Conservation (phyloP, 2,329 filamentous ascomycete species). For the Arthrobotrys megalospora region DNA sequence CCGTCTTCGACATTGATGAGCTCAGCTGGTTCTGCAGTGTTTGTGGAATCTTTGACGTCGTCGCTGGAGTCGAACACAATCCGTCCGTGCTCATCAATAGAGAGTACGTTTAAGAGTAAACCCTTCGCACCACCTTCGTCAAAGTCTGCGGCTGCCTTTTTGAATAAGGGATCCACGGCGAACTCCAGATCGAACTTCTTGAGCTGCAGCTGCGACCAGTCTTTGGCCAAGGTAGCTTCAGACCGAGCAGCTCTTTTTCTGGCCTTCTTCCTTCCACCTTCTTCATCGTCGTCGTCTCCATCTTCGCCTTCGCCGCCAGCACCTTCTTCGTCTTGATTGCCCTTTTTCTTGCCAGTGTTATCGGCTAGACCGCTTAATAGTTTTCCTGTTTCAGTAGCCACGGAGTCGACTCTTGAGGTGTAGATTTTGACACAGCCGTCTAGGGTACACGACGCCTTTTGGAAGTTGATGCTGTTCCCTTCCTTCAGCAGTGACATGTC, state of each 20-base stretch:
- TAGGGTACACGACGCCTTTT: constrained; percentile 96
- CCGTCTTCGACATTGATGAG: constrained; percentile 64
- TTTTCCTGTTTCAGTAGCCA: constrained; percentile 96
- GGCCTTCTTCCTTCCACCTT: constrained; percentile 75
- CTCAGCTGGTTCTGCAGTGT: constrained; percentile 65
- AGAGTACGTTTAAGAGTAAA: constrained; percentile 92
- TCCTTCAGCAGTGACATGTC: constrained; percentile 98
- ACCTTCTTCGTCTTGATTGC: constrained; percentile 76
- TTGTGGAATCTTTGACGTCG: constrained; percentile 75
- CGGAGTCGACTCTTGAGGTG: constrained; percentile 96
- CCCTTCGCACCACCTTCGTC: constrained; percentile 98
- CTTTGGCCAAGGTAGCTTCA: constrained; percentile 91
- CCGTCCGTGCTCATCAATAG: constrained; percentile 89
- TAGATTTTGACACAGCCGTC: constrained; percentile 99
- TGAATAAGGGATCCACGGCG: constrained; percentile 97
- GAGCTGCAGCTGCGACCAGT: constrained; percentile 87
- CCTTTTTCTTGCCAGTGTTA: constrained; percentile 78
- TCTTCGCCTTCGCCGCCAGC: constrained; percentile 74
- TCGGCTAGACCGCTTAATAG: constrained; percentile 93
- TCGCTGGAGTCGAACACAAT: constrained; percentile 99
- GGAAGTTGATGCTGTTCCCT: constrained; percentile 97
- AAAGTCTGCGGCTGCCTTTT: constrained; percentile 97
- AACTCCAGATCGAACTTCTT: constrained; percentile 99
- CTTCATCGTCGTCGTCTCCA: constrained; percentile 75
- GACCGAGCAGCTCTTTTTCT: constrained; percentile 74